Percentiles rank a stretch among this genome's conserved stretches.
phyloP scores from a whole-genome alignment of 2,329 filamentous ascomycete species.

The Colletotrichum chlorophyti region DNA sequence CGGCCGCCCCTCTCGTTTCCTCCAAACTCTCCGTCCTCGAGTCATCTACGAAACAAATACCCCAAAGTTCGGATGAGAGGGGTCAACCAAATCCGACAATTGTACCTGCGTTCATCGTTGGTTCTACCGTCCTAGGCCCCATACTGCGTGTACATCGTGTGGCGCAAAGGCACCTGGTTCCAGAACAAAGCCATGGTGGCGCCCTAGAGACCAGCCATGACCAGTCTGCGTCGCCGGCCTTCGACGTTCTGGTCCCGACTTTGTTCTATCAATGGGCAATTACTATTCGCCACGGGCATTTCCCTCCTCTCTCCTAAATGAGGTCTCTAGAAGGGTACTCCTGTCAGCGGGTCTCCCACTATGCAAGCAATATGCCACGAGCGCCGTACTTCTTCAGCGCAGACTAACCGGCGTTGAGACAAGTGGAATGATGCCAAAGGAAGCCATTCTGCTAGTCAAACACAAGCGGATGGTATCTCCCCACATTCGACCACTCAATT shows the following conservation, averaged over 20 bases:
- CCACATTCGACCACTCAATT: constrained; percentile 11
- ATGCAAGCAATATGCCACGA: constrained; percentile 7
- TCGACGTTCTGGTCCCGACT: constrained; percentile 13
- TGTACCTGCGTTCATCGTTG: constrained; percentile 7
- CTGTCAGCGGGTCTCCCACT: constrained; percentile 10
- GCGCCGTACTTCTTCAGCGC: constrained; percentile 13
- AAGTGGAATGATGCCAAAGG: constrained; percentile 15
- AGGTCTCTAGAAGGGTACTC: too few species aligned
- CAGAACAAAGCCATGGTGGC: constrained; percentile 18
- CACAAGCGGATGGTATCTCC: constrained; percentile 10
- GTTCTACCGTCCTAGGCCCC: not conserved
- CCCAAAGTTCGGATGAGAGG: constrained; percentile 15
- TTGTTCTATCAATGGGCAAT: constrained; percentile 10
- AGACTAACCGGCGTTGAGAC: constrained; percentile 11
- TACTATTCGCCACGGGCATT: constrained; percentile 2
- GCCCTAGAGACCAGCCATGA: not conserved
- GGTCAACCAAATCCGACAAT: too few species aligned
- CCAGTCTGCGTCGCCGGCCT: constrained; percentile 1
- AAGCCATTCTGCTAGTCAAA: constrained; percentile 21
- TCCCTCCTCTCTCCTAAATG: not conserved
- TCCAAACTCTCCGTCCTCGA: not conserved
- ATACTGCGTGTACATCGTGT: too few species aligned
- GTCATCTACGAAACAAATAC: constrained; percentile 4
- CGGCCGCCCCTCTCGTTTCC: not conserved
- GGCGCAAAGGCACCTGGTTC: not conserved